Base-by-base conservation (phyloP, 2,329 filamentous ascomycete genomes). In the Sporothrix curviconia region DNA sequence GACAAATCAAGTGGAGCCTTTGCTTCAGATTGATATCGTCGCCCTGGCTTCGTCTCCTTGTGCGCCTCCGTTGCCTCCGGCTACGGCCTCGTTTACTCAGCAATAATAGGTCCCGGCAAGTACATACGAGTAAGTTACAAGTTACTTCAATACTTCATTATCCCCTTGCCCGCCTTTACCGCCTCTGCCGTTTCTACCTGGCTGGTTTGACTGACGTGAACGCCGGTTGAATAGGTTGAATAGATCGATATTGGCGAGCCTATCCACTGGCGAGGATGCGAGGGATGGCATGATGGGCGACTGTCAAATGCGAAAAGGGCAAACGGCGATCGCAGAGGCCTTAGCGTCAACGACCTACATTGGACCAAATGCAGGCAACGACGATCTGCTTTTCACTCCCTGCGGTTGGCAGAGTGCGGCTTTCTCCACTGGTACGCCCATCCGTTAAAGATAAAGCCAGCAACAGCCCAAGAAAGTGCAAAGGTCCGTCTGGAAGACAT, bases 21-120 rank as follows among this genome's bases (percentile, higher is more conserved):
- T 55, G 42, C 52, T 43, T 54, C 51, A 54, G 24, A 37, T 22
- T 53, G 50, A 40, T 42, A 40, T 25, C 22, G 17, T 51, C 34
- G 12, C 46, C 12, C 19, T 28, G 44, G 3, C 47, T 5, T 25
- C 19, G 37, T 24, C 36, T 39, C 4, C 15, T 52, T 19, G 17
- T n/a, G 4, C 30, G 11, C n/a, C n/a, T 39, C 25, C 24, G 9
- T 39, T 9, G 19, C 7, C n/a, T n/a, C n/a, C n/a, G n/a, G n/a
- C n/a, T n/a, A n/a, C n/a, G n/a, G n/a, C n/a, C n/a, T n/a, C n/a
- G n/a, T n/a, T n/a, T n/a, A n/a, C n/a, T n/a, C n/a, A n/a, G n/a
- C n/a, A n/a, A n/a, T n/a, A n/a, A n/a, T n/a, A n/a, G n/a, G n/a
- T n/a, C n/a, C n/a, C n/a, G n/a, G n/a, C n/a, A n/a, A n/a, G n/a